Conservation (phyloP, 371 early-diverging fungal genomes). For the Nematocida sp. region DNA sequence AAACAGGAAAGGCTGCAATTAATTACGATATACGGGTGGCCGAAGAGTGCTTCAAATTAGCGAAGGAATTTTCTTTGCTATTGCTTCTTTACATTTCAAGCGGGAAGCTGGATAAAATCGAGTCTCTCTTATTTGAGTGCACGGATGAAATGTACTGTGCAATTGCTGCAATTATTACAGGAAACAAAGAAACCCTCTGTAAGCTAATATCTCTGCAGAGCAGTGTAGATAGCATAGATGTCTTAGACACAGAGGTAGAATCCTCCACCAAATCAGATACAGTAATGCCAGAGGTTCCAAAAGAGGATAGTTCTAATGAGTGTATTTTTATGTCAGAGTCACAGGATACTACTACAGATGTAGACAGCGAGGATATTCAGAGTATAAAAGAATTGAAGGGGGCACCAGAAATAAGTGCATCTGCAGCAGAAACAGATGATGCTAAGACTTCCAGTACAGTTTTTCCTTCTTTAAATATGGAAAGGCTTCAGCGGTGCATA, state of each 20-base stretch:
- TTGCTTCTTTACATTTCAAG: conserved; percentile 66
- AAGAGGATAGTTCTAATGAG: conserved; percentile 15
- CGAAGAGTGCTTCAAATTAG: conserved; percentile 61
- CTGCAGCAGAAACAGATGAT: neutral
- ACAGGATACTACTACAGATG: neutral
- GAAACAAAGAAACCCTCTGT: conserved; percentile 43
- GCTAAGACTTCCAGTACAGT: neutral
- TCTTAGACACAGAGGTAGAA: conserved; percentile 12
- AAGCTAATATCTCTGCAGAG: conserved; percentile 7
- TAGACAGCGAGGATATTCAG: neutral
- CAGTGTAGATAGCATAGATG: neutral
- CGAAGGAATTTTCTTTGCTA: conserved; percentile 56
- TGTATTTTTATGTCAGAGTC: conserved; percentile 3
- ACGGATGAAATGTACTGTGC: conserved; percentile 27
- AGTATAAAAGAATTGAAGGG: neutral
- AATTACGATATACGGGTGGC: conserved; percentile 57
- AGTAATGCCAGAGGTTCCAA: conserved; percentile 28
- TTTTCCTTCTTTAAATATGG: conserved; percentile 4
- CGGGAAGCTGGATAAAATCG: conserved; percentile 61
- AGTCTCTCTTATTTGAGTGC: conserved; percentile 34
- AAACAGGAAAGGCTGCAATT: conserved; percentile 54
- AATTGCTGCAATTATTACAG: conserved; percentile 37
- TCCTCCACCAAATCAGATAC: conserved; percentile 21
- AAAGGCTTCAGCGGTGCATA: conserved; percentile 12
- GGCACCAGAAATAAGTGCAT: neutral